Percentiles rank a stretch among this genome's conserved stretches.
These are phyloP conservation scores for Nicotiana knightiana DNA, from an alignment of 257 asterid genomes.

Conservation along the genomic window DNA sequence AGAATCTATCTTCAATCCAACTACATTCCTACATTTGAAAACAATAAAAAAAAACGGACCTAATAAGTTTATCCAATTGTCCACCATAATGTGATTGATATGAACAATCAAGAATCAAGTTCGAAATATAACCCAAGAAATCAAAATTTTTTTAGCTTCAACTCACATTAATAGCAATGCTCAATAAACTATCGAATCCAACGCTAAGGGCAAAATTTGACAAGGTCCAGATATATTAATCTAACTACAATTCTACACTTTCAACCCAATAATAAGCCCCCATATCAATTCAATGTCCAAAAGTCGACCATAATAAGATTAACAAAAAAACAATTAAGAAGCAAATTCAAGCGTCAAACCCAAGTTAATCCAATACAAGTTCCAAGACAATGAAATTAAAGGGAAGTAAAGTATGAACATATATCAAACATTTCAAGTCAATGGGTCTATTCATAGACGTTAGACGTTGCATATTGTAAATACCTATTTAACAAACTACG, in stretches of 20 bases:
- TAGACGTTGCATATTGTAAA: not conserved
- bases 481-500: too few species aligned
- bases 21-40: too few species aligned
- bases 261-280: not conserved
- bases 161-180: too few species aligned
- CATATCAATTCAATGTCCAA: not conserved
- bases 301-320: too few species aligned
- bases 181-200: too few species aligned
- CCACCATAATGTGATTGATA: not conserved
- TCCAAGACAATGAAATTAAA: not conserved
- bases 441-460: too few species aligned
- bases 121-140: too few species aligned
- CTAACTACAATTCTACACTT: not conserved
- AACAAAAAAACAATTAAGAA: not conserved
- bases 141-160: too few species aligned
- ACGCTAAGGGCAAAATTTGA: too few species aligned
- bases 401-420: not conserved
- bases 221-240: not conserved
- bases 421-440: not conserved
- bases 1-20: too few species aligned
- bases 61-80: too few species aligned
- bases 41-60: too few species aligned
- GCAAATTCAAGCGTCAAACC: not conserved
- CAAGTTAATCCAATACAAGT: not conserved
- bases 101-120: not conserved